Evolutionary conservation across 2,329 filamentous ascomycete species (phyloP).

Genomic region (Fusarium abutilonis): DNA sequence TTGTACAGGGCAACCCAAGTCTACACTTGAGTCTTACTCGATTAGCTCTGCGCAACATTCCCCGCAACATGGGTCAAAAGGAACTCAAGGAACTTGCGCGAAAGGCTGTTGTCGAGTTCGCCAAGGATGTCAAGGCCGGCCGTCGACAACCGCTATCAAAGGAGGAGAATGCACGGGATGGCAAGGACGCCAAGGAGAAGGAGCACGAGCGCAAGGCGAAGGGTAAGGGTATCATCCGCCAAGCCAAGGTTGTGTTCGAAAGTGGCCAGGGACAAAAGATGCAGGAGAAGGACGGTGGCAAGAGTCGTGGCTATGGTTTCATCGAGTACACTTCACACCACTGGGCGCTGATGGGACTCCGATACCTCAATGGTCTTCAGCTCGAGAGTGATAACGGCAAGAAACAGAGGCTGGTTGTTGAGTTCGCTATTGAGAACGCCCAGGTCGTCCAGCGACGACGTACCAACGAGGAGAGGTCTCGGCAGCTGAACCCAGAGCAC

Average conservation of each 20-base stretch:
- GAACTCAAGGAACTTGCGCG: constrained; percentile 90
- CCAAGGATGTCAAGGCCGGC: constrained; percentile 84
- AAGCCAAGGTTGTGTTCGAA: constrained; percentile 96
- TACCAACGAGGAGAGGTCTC: constrained; percentile 51
- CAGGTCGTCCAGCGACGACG: constrained; percentile 86
- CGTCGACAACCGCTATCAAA: constrained; percentile 82
- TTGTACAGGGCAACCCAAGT: constrained; percentile 90
- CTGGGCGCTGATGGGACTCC: constrained; percentile 91
- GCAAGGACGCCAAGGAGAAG: constrained; percentile 80
- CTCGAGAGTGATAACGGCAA: constrained; percentile 72
- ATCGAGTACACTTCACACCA: constrained; percentile 96
- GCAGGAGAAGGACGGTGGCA: constrained; percentile 77
- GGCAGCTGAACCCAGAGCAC: constrained; percentile 41
- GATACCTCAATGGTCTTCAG: constrained; percentile 87
- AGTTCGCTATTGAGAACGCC: constrained; percentile 98
- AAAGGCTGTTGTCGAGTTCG: constrained; percentile 93
- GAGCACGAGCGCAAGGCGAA: constrained; percentile 83
- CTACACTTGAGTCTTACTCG: constrained; percentile 90
- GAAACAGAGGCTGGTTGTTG: constrained; percentile 90
- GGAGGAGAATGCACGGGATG: constrained; percentile 84
- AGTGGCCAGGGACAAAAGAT: constrained; percentile 86
- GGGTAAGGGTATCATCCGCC: constrained; percentile 86
- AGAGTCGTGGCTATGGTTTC: constrained; percentile 95
- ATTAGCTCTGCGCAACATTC: constrained; percentile 90
- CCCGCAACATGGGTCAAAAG: constrained; percentile 83